These are phyloP conservation scores for Auricularia sp. DNA, from an alignment of 768 basidiomycete genomes.

Conservation along the genomic window DNA sequence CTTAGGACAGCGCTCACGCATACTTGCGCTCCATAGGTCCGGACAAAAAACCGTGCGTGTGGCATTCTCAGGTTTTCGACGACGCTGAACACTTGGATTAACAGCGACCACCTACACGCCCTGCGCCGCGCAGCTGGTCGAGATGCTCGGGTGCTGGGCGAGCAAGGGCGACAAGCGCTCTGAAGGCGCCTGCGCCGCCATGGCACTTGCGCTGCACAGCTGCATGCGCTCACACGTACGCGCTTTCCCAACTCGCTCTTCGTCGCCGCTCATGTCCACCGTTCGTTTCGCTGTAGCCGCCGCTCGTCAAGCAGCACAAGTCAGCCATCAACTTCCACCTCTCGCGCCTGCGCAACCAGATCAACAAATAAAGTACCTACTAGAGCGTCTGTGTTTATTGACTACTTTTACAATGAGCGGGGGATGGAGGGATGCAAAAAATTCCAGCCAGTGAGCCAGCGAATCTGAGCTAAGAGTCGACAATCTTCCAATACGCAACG, in stretches of 20 bases:
- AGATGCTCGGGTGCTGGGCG: conserved; percentile 85
- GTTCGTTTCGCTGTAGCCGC: conserved; percentile 35
- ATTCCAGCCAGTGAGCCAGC: neutral
- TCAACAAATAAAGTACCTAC: conserved; percentile 33
- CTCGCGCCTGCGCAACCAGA: conserved; percentile 62
- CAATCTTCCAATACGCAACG: conserved; percentile 56
- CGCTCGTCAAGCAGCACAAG: conserved; percentile 53
- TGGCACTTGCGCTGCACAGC: conserved; percentile 52
- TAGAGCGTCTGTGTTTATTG: neutral
- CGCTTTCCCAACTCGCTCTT: too few species aligned
- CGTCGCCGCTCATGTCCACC: conserved; percentile 5
- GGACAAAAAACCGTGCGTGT: neutral
- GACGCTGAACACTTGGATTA: conserved; percentile 3
- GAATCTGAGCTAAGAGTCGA: neutral
- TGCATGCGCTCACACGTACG: conserved; percentile 84
- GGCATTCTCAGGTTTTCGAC: conserved; percentile 8
- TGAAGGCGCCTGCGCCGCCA: conserved; percentile 41
- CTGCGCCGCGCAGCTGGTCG: conserved; percentile 58
- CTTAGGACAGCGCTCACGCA: neutral
- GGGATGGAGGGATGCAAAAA: neutral
- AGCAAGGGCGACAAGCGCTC: conserved; percentile 54
- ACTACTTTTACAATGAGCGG: too few species aligned
- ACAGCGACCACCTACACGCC: conserved; percentile 39
- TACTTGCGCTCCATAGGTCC: neutral
- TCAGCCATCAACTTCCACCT: conserved; percentile 88